Percentiles rank a stretch among this genome's conserved stretches.
Conservation (phyloP, 2,329 filamentous ascomycete genomes). For the Apiospora malaysiana region DNA sequence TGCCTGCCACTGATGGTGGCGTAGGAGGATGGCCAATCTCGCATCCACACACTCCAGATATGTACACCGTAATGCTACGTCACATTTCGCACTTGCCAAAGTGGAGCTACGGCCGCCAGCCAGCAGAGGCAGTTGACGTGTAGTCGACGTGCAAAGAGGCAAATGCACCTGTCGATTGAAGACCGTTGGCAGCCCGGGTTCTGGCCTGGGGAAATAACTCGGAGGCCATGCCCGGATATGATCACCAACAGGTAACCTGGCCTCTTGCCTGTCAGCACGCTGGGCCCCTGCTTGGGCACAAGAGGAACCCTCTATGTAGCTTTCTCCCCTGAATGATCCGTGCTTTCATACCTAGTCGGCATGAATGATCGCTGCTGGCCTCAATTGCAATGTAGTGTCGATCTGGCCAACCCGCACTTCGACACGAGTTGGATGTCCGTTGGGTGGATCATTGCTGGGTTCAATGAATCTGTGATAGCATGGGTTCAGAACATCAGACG, state of each 20-base stretch:
- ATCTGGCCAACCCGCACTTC: conserved; percentile 6
- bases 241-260: conserved; percentile 5
- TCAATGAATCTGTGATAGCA: not conserved
- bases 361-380: conserved; percentile 21
- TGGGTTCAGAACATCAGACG: conserved; percentile 8
- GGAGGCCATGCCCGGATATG: conserved; percentile 9
- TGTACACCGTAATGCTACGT: conserved; percentile 22
- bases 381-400: not conserved
- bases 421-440: not conserved
- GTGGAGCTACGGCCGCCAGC: not conserved
- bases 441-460: not conserved
- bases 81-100: conserved; percentile 5
- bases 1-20: not conserved
- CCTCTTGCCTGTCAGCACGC: not conserved
- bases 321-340: not conserved
- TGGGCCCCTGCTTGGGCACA: not conserved
- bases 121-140: no score
- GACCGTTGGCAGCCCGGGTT: not conserved
- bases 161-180: not conserved
- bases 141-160: not conserved
- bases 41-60: not conserved
- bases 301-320: not conserved
- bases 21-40: conserved; percentile 3
- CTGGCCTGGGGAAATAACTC: conserved; percentile 2
- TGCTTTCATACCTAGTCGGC: conserved; percentile 2